Evolutionary conservation across 495 filamentous ascomycete species (phyloP), one percentile per base, ranked within the genome.

Genomic region (Bacidia rubella): DNA sequence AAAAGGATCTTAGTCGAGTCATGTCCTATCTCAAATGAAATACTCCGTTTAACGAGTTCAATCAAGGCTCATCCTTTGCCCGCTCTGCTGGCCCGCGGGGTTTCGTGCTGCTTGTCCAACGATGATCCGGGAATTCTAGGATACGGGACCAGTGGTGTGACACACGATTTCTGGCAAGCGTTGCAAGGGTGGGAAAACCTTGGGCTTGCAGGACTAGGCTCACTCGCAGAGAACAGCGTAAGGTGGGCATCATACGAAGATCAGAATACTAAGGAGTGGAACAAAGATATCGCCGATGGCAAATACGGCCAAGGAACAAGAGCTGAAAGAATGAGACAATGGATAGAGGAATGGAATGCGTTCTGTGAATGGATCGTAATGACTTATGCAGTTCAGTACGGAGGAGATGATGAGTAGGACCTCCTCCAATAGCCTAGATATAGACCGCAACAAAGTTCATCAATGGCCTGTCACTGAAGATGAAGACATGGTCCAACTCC

Each of bases 331-430:
- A 62, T 97, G 68, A 77, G 75, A 63, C 74, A 90, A 60, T 96
- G 88, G 85, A 75, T 73, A 40, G 66, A 73, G 42, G 76, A 83
- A 46, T 96, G 90, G 80, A 92, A 98, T 69, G 71, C 76, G 55
- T 98, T 94, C 62, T 96, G 90, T 64, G 72, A 86, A 48, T 97
- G 89, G 90, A 70, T 97, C 51, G 83, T 95, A 7, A 68, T 76
- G 47, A 84, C 92, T 63, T 94, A 79, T 73, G 83, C 81, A 15
- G 77, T 82, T 43, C 68, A 68, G 11, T 71, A 73, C 47, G 68
- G 70, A 26, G 47, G 52, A 21, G 59, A 59, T 48, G 62, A 64
- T 54, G 62, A 57, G 15, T 35, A 35, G 29, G 29, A n/a, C n/a
- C n/a, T n/a, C n/a, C n/a, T n/a, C n/a, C n/a, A n/a, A n/a, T n/a